Base-by-base conservation (phyloP, 345 rosid genomes). In the Sonneratia alba region DNA sequence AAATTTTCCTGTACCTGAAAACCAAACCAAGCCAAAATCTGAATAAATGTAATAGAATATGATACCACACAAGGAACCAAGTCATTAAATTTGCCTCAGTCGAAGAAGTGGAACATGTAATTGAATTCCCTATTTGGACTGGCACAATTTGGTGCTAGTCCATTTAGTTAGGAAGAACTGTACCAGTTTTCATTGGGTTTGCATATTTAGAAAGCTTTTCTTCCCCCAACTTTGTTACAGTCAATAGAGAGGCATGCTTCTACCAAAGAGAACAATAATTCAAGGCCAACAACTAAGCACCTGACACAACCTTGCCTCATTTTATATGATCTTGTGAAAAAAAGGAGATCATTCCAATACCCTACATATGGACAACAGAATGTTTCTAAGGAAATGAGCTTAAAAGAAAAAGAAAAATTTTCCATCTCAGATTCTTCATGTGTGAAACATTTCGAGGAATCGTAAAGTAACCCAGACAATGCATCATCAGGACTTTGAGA, bases 1-100 rank as follows among this genome's bases (percentile, higher is more conserved):
- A 95, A 95, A 78, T 95, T 95, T 47, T 92, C 98, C 68, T 80
- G 78, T 69, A 95, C 99, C 99, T 95, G 75, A 75, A 82, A 67
- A 71, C 66, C 27, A 15, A 63, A 67, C 43, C 45, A 19, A 76
- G 79, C 64, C 66, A 77, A 77, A 21, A 16, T 67, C 36, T 42
- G 68, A 74, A 47, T 40, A 40, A 40, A 40, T 40, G 32, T 40
- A 40, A 8, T 40, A 4, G 5, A 40, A 40, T 0, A 42, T 47
- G 7, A 18, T 21, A 10, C 22, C 14, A 47, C 9, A 47, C 18
- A 24, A 9, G 1, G 32, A 8, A 57, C 2, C 32, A n/a, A 22
- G 7, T 3, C 34, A 61, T 22, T 22, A 13, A n/a, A 59, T 9
- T 6, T 18, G 27, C 24, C 13, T 27, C 34, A 22, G n/a, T n/a